Base-by-base conservation (phyloP, 352 stramenopile genomes). In the Phytophthora melonis region DNA sequence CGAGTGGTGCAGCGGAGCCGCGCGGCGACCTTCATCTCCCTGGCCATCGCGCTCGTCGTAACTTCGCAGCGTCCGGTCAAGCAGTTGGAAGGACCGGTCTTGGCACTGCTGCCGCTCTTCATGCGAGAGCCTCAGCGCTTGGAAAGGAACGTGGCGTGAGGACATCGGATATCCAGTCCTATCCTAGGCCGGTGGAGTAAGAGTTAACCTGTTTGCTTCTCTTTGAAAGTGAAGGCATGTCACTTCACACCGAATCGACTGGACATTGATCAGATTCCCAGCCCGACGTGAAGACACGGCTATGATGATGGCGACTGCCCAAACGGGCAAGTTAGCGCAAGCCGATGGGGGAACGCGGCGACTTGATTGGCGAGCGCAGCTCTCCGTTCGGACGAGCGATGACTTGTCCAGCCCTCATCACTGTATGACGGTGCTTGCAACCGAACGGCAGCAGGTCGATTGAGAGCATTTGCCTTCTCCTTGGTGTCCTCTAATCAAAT, bases 41-140 rank as follows among this genome's bases (percentile, higher is more conserved):
- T 68, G 52, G 47, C 11, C 65, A 27, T 72, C 65, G 5, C 65
- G 45, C n/a, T 76, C 63, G 47, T 79, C 72, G 30, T 70, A 79
- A 47, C 49, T 77, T 30, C 62, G 58, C n/a, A 78, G 58, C n/a
- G 74, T 76, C 43, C 66, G 45, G 19, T 81, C 74, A 1, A 81
- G 56, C 16, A 81, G 53, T 32, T 81, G 66, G 32, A 70, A 66
- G 16, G 70, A 57, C 6, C 58, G 54, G 5, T 79, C 73, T 11
- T 77, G 60, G 43, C 68, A 74, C 0, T 65, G 58, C 30, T 74
- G 58, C 19, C 69, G 5, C 25, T 79, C 63, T 6, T 69, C 58
- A 9, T 50, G 19, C 23, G 63, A 66, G 3, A 79, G 55, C 18
- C 65, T 36, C 6, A 79, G 18, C 8, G 58, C 9, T 25, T 43